phyloP scores from a whole-genome alignment of 441 rosid species.

The Biscutella laevigata region DNA sequence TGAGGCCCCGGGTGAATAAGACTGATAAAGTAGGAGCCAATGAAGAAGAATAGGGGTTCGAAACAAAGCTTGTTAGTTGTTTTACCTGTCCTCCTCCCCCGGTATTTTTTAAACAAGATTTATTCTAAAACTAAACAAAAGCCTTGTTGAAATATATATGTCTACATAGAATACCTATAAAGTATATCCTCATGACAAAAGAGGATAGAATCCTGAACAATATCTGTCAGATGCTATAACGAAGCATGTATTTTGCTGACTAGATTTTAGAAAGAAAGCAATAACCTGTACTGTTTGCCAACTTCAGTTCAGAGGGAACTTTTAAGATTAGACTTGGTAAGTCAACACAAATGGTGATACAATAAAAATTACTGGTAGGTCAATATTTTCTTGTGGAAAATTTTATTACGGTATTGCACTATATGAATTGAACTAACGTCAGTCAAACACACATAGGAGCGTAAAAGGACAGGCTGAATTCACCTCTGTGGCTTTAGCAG shows the following conservation, averaged over 20 bases:
- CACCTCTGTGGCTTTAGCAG: conserved; percentile 87
- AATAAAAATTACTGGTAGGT: no score
- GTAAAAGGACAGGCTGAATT: conserved; percentile 11
- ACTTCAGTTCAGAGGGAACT: background rate
- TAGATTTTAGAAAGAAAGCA: background rate
- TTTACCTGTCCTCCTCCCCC: background rate
- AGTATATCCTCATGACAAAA: conserved; percentile 1
- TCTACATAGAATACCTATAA: conserved; percentile 3
- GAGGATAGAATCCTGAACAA: background rate
- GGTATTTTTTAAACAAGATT: background rate
- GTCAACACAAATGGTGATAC: background rate
- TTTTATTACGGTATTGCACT: background rate
- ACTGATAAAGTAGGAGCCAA: background rate
- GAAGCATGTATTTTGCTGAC: background rate
- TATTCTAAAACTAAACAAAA: no score
- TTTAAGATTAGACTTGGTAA: conserved; percentile 3
- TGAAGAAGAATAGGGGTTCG: background rate
- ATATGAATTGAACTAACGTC: background rate
- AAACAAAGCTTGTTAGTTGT: background rate
- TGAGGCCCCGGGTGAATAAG: conserved; percentile 12
- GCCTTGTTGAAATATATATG: background rate
- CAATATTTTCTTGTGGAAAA: background rate
- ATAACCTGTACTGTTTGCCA: background rate
- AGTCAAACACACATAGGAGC: conserved; percentile 3
- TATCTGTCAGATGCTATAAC: background rate